phyloP scores from a whole-genome alignment of 345 rosid species.

The Cochlearia excelsa region DNA sequence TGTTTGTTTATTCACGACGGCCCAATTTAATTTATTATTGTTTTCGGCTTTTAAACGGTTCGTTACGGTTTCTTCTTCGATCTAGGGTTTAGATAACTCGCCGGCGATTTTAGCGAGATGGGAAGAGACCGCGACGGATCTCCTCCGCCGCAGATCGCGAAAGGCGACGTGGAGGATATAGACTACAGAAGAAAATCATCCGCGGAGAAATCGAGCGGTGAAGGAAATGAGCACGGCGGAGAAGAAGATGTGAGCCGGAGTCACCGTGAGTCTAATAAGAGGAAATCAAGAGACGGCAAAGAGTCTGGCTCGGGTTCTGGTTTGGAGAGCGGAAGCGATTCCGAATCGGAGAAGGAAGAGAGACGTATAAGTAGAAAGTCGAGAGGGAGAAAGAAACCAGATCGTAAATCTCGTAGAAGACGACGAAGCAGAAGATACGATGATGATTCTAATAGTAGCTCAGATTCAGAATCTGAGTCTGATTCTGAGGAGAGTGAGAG shows the following conservation, averaged over 20 bases:
- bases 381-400: constrained; percentile 38
- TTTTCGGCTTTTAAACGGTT: not conserved
- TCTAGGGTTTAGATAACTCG: constrained; percentile 11
- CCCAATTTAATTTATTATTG: not conserved
- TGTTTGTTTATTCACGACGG: not conserved
- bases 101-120: constrained; percentile 31
- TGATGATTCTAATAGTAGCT: constrained; percentile 33
- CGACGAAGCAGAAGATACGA: constrained; percentile 31
- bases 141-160: constrained; percentile 15
- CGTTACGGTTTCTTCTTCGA: not conserved
- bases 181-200: constrained; percentile 26
- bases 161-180: constrained; percentile 18
- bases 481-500: constrained; percentile 43
- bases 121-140: constrained; percentile 30
- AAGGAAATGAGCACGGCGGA: constrained; percentile 27
- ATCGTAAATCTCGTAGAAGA: constrained; percentile 40
- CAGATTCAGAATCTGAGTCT: constrained; percentile 41
- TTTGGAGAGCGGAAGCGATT: constrained; percentile 30
- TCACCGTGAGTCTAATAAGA: constrained; percentile 32
- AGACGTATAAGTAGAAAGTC: constrained; percentile 34
- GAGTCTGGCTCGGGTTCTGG: constrained; percentile 29
- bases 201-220: constrained; percentile 23
- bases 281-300: constrained; percentile 22
- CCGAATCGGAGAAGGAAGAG: constrained; percentile 41
- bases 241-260: constrained; percentile 37